These are phyloP conservation scores for Agrocybe pediades DNA, from an alignment of 768 basidiomycete genomes.

Conservation along the genomic window DNA sequence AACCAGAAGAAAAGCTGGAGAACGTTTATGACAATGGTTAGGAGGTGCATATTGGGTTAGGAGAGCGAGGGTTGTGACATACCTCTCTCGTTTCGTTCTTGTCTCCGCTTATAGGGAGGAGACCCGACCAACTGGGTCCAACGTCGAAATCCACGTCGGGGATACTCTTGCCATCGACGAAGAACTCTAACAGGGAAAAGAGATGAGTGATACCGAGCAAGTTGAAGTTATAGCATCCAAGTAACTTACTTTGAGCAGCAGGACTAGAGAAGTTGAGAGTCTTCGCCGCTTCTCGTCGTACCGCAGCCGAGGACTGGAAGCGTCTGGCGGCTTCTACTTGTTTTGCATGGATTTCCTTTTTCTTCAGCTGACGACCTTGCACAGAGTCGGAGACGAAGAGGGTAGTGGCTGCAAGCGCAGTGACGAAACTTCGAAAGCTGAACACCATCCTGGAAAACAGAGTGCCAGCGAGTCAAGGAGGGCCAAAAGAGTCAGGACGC, in stretches of 20 bases:
- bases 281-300: slow-evolving; percentile 33
- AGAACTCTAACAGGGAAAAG: slow-evolving; percentile 53
- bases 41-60: too few species aligned
- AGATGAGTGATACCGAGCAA: neutral
- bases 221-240: neutral
- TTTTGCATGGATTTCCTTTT: slow-evolving; percentile 42
- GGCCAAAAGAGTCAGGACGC: slow-evolving; percentile 9
- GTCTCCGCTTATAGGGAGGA: slow-evolving; percentile 66
- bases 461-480: slow-evolving; percentile 2
- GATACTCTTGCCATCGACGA: slow-evolving; percentile 63
- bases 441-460: slow-evolving; percentile 12
- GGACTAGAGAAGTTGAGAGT: slow-evolving; percentile 77
- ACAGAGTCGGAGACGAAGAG: slow-evolving; percentile 15
- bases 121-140: slow-evolving; percentile 75
- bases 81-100: slow-evolving; percentile 71
- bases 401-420: slow-evolving; percentile 16
- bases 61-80: too few species aligned
- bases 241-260: slow-evolving; percentile 50
- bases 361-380: slow-evolving; percentile 35
- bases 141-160: slow-evolving; percentile 74
- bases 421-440: slow-evolving; percentile 13
- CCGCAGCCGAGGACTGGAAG: slow-evolving; percentile 24
- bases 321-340: slow-evolving; percentile 52
- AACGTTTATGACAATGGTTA: neutral
- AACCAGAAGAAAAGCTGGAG: slow-evolving; percentile 80